phyloP scores from a whole-genome alignment of 202 grass and related monocot species.

The Panicum hallii region DNA sequence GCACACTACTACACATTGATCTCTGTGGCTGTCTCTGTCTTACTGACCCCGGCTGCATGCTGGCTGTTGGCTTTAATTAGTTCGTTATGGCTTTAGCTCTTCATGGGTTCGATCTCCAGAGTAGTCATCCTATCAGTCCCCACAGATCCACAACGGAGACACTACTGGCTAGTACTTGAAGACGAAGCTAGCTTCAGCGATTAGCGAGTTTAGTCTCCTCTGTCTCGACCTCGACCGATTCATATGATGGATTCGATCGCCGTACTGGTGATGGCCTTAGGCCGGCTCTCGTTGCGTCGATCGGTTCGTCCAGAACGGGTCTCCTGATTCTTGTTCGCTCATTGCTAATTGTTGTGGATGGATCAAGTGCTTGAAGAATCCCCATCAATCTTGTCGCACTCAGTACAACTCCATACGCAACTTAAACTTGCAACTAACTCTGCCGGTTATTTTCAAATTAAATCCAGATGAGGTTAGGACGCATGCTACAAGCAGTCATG shows the following conservation, averaged over 20 bases:
- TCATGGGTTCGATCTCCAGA: background rate
- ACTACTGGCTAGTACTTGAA: constrained; percentile 1
- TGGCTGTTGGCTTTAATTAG: background rate
- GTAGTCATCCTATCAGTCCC: background rate
- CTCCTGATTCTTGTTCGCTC: too few relatives aligned
- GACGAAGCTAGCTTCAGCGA: constrained; percentile 11
- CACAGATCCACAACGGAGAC: background rate
- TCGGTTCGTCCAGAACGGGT: too few relatives aligned
- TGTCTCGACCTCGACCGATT: background rate
- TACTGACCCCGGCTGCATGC: background rate
- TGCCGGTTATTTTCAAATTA: background rate
- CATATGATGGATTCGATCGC: background rate
- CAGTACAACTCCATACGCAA: background rate
- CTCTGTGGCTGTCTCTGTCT: background rate
- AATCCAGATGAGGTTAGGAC: background rate
- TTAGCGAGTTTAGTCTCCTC: background rate
- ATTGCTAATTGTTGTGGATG: too few relatives aligned
- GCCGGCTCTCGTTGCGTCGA: too few relatives aligned
- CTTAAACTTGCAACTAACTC: background rate
- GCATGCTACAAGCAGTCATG: background rate
- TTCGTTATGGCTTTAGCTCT: too few relatives aligned
- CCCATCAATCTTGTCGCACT: background rate
- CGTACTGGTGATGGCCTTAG: background rate
- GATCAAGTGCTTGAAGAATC: background rate
- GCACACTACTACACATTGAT: background rate